These are phyloP conservation scores for Alternaria infectoria DNA, from an alignment of 2,329 filamentous ascomycete species.

Conservation along the genomic window DNA sequence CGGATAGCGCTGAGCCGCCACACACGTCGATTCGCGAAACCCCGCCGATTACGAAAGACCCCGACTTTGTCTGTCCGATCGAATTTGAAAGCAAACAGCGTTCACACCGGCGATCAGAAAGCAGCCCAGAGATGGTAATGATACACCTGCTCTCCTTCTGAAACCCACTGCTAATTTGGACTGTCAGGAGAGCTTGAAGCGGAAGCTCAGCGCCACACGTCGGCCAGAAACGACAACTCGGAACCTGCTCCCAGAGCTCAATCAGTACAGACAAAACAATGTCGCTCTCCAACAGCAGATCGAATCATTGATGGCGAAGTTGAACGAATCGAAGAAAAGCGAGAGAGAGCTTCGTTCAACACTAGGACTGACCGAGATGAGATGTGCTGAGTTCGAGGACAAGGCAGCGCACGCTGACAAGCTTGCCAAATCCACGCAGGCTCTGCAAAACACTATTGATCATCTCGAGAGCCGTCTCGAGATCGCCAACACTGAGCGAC, in stretches of 20 bases:
- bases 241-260: constrained; percentile 47
- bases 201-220: constrained; percentile 44
- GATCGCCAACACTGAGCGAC: constrained; percentile 49
- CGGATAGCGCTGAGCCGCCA: constrained; percentile 30
- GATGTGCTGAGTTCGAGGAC: constrained; percentile 36
- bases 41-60: constrained; percentile 23
- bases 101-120: constrained; percentile 23
- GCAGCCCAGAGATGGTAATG: constrained; percentile 39
- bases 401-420: constrained; percentile 36
- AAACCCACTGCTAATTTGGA: background rate
- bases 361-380: constrained; percentile 41
- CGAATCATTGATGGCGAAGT: constrained; percentile 48
- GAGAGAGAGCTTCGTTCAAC: constrained; percentile 38
- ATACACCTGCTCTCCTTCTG: background rate
- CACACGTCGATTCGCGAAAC: constrained; percentile 31
- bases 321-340: constrained; percentile 48
- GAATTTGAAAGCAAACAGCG: constrained; percentile 36
- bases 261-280: constrained; percentile 46
- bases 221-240: constrained; percentile 43
- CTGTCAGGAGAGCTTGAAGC: constrained; percentile 42
- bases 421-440: constrained; percentile 32
- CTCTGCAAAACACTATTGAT: constrained; percentile 46
- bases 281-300: constrained; percentile 45
- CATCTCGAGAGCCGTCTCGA: constrained; percentile 50
- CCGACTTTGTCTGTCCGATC: constrained; percentile 26